Base-by-base conservation (phyloP, 1,284 basidiomycete genomes). In the Fistulina hepatica region DNA sequence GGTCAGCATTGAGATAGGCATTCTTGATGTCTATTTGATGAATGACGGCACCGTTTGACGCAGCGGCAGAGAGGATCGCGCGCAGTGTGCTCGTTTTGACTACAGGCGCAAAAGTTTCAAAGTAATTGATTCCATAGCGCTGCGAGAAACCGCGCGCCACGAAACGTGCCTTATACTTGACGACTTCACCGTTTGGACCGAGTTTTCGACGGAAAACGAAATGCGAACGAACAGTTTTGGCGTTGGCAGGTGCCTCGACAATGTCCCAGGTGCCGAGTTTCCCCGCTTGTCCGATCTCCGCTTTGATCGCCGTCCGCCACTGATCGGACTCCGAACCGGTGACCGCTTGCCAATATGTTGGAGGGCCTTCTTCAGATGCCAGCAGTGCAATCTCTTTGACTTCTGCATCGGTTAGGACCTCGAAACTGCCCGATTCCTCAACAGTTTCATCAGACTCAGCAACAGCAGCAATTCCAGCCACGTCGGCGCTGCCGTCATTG, bases 1-100 rank as follows among this genome's bases (percentile, higher is more conserved):
- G 50, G 1, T 46, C 41, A 0, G 47, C 53, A 41, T 64, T 58
- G 1, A 65, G 53, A 41, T 56, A 65, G 0, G 55, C 55, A 0
- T 50, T 52, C 8, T 53, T 54, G 0, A 69, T 45, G 35, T 48
- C 60, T 2, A 60, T 36, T 26, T 48, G 47, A 7, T 51, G 39
- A 1, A 55, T 35, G 16, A 53, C 42, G 34, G 52, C 38, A 17
- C 49, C 49, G n/a, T 39, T 33, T 11, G n/a, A 13, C 12, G 45
- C 42, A 10, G 55, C 57, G 2, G 55, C 22, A 0, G 53, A 47
- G 4, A 56, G 25, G 3, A 58, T 32, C 2, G 44, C 24, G 1
- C 55, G 43, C 4, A 58, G 34, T 5, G 52, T 43, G 8, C 34
- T 38, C 22, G 52, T 42, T n/a, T 46, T 38, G 10, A 46, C 49